A percentile compares a stretch with the other conserved stretches of the same genome.
These are phyloP conservation scores for Inga oerstediana DNA, from an alignment of 306 rosid species.

Conservation along the genomic window DNA sequence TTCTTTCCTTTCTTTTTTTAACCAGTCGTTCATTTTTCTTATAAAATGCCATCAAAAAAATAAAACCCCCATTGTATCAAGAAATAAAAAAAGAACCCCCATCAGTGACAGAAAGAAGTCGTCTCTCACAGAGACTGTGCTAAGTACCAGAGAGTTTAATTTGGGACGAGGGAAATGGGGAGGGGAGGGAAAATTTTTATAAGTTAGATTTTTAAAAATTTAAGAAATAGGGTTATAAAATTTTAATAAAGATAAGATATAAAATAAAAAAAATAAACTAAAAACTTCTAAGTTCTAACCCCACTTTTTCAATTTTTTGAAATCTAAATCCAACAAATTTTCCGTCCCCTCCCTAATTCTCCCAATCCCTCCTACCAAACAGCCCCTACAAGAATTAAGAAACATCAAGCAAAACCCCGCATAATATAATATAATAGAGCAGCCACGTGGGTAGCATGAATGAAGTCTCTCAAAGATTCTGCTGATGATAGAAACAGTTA, in stretches of 20 bases:
- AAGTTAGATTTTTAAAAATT: too few species aligned
- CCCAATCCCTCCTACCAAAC: too few species aligned
- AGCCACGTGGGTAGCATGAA: constrained; percentile 32
- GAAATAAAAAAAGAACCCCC: neutral
- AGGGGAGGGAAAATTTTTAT: too few species aligned
- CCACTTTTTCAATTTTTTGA: too few species aligned
- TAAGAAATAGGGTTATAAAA: too few species aligned
- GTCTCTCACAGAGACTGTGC: neutral
- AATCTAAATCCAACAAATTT: too few species aligned
- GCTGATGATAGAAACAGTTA: constrained; percentile 31
- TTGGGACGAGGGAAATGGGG: too few species aligned
- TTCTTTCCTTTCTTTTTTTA: neutral
- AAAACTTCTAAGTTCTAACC: too few species aligned
- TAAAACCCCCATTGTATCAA: neutral
- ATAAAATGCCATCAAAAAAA: neutral
- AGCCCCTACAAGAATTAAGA: neutral
- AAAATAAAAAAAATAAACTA: too few species aligned
- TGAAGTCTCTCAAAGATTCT: constrained; percentile 38
- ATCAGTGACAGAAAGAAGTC: neutral
- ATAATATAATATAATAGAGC: too few species aligned
- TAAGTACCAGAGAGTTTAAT: neutral
- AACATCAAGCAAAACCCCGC: neutral
- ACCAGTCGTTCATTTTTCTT: neutral
- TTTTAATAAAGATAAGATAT: too few species aligned
- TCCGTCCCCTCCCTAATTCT: too few species aligned